Evolutionary conservation across 192 early-diverging fungal genomes (phyloP), one percentile per base, ranked within the genome.

Genomic region (Backusella tarrabulga): DNA sequence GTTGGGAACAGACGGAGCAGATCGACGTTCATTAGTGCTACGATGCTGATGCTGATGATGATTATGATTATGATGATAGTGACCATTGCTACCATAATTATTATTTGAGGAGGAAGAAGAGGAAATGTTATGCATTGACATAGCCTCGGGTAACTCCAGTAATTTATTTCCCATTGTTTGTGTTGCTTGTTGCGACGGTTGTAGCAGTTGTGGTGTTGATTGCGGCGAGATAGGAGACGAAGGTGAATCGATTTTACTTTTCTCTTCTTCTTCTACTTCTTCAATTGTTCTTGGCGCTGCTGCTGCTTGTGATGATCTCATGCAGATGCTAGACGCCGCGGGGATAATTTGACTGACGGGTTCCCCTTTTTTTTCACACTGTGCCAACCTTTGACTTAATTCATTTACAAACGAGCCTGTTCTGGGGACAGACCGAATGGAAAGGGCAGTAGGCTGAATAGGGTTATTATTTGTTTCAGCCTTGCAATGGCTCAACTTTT

Each of bases 321-420:
- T 70, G 68, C 68, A 70, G 68, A 70, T 70, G 19, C 26, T 70
- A 35, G 34, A 63, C 6, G 17, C 38, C 17, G 73, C 34, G 29
- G 63, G 66, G 9, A 44, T 75, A 32, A 67, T 75, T n/a, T 67
- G 66, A 32, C 66, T 63, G 26, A 75, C 74, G 15, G 66, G 74
- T 66, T 75, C 74, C 7, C 32, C 74, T 32, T 66, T 75, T 5
- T 66, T 63, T 50, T 75, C 74, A 19, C 63, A 63, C 46, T 67
- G 63, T 17, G 56, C 74, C 52, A 75, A 12, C 7, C 74, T 36
- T 21, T 67, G 52, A 46, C 74, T 75, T 32, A 75, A 42, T 41
- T 75, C 74, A 32, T 66, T 66, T 68, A 75, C 66, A 68, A 75
- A 75, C 23, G 74, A 75, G 23, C 74, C 74, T 34, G 74, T 75